Evolutionary conservation across 441 rosid species (phyloP), one percentile per base, ranked within the genome.

Genomic region (Biscutella auriculata): DNA sequence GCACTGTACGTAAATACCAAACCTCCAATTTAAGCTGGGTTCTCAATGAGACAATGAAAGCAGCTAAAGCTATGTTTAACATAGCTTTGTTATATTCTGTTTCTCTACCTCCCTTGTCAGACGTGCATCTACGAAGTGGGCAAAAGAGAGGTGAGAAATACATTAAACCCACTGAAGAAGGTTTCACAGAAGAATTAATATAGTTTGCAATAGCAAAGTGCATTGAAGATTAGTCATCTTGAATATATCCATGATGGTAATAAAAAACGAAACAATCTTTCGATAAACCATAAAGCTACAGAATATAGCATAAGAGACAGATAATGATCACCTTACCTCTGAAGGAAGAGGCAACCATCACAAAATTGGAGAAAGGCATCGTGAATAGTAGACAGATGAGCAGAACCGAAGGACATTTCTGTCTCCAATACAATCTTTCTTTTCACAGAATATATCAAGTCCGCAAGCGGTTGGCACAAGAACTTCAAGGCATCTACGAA

Each of bases 381-480:
- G 45, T 74, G 92, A 53, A 85, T 70, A 63, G 57, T 64, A 47
- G 62, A 65, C 33, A 90, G 71, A 57, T 69, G 67, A 50, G 75
- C 46, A 58, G 78, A 68, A 63, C 67, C 53, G 25, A 72, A 61
- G 60, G 76, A 41, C 25, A 56, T 62, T 53, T 73, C 82, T 64
- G 61, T 63, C 74, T 75, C 79, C 60, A 77, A 63, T 54, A 87
- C 53, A 51, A 87, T 65, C 43, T 71, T 70, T 48, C 82, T 76
- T 68, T 79, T 82, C 72, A 77, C 76, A 15, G 70, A 74, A 72
- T 81, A 78, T 41, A 87, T 76, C 60, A 74, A 73, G 63, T 83
- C 88, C 52, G 87, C 85, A 50, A 93, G 85, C 5, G 88, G 95
- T 68, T 78, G 82, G 72, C 97, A 87, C 70, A 89, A 76, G 74